phyloP scores from a whole-genome alignment of 805 yeast species.

The Saccharomycopsis malanga region DNA sequence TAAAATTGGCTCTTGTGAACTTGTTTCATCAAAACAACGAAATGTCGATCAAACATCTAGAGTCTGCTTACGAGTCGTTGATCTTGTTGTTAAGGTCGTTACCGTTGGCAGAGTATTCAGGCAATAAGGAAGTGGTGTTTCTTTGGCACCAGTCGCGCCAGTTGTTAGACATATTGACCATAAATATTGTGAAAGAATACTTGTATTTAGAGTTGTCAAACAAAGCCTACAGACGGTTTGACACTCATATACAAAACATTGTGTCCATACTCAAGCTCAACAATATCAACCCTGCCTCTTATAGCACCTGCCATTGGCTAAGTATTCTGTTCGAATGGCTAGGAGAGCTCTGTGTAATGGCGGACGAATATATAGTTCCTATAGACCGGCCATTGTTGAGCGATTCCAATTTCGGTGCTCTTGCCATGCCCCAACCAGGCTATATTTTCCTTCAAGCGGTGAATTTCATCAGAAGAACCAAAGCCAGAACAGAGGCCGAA shows the following conservation, averaged over 20 bases:
- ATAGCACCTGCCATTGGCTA: slow-evolving; percentile 43
- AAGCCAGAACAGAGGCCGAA: not conserved
- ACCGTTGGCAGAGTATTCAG: slow-evolving; percentile 8
- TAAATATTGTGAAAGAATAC: slow-evolving; percentile 56
- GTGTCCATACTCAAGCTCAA: slow-evolving; percentile 31
- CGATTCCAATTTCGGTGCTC: slow-evolving; percentile 25
- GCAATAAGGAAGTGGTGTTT: slow-evolving; percentile 21
- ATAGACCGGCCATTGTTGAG: slow-evolving; percentile 31
- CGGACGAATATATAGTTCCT: slow-evolving; percentile 39
- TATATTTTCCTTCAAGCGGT: slow-evolving; percentile 36
- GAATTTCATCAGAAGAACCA: slow-evolving; percentile 26
- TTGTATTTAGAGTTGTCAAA: slow-evolving; percentile 53
- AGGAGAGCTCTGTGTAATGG: slow-evolving; percentile 46
- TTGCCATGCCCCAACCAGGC: slow-evolving; percentile 38
- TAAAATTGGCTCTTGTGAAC: slow-evolving; percentile 44
- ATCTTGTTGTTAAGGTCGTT: slow-evolving; percentile 33
- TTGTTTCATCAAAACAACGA: slow-evolving; percentile 44
- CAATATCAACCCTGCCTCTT: slow-evolving; percentile 26
- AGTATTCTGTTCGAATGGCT: slow-evolving; percentile 60
- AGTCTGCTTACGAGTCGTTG: slow-evolving; percentile 46
- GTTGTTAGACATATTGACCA: slow-evolving; percentile 52
- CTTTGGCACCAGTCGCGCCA: slow-evolving; percentile 41
- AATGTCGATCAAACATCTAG: slow-evolving; percentile 43
- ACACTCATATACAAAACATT: slow-evolving; percentile 52
- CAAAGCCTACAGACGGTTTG: slow-evolving; percentile 56